These are phyloP conservation scores for Vitis hybrid DNA, from an alignment of 177 flowering plant species.

Conservation along the genomic window DNA sequence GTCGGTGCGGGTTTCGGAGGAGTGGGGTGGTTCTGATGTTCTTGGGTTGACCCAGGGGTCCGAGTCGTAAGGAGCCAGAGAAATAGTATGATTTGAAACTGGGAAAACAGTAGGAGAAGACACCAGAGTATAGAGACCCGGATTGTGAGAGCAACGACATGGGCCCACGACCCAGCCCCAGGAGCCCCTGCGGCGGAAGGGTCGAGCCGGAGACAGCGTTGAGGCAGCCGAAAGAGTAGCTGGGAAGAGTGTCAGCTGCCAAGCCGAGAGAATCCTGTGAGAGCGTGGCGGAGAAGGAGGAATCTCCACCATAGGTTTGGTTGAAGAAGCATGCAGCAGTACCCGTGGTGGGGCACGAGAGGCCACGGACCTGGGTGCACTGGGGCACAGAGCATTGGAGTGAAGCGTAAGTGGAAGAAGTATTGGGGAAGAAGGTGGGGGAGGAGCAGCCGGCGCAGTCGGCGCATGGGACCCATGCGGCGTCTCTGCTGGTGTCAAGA, in stretches of 20 bases:
- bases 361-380: constrained; percentile 60
- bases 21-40: constrained; percentile 74
- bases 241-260: constrained; percentile 46
- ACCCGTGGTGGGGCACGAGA: constrained; percentile 56
- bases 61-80: constrained; percentile 89
- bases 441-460: constrained; percentile 72
- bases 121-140: constrained; percentile 60
- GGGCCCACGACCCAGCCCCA: constrained; percentile 92
- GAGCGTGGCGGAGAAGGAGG: constrained; percentile 64
- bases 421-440: constrained; percentile 45
- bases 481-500: constrained; percentile 79
- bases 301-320: constrained; percentile 81
- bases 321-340: constrained; percentile 59
- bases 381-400: constrained; percentile 58
- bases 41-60: constrained; percentile 73
- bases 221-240: constrained; percentile 76
- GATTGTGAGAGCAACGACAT: constrained; percentile 76
- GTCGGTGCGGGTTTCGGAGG: constrained; percentile 71
- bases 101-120: constrained; percentile 89
- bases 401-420: constrained; percentile 54
- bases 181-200: constrained; percentile 81
- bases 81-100: constrained; percentile 88
- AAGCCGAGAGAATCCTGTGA: constrained; percentile 57
- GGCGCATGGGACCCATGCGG: constrained; percentile 74
- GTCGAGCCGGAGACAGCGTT: constrained; percentile 53